Evolutionary conservation across 2,329 filamentous ascomycete genomes (phyloP), one percentile per base, ranked within the genome.

Genomic region (Aspergillus viridinutans): DNA sequence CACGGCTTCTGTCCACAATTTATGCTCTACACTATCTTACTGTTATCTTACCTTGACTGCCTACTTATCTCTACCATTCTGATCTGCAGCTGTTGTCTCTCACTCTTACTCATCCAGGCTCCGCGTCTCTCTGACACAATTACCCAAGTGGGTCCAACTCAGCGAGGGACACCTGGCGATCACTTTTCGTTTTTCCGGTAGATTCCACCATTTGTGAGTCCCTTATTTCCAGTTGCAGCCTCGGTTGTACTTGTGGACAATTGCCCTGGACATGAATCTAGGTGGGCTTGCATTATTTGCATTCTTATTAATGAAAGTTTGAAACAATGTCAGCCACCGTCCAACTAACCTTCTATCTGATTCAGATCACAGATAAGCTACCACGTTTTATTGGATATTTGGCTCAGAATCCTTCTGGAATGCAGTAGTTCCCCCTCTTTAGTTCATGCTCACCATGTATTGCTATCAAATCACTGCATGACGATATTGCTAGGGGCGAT

Each of bases 111-210:
- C 62, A 49, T 59, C 56, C 59, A 40, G 28, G 53, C 56, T 54
- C 57, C 52, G 56, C 51, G 58, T 56, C 57, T 45, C 60, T 60
- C 62, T 66, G 62, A 64, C 64, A 68, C 62, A 56, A 62, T 50
- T 56, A 61, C 51, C 55, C 49, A 50, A 59, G 67, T 68, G 67
- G 65, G 58, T 54, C 58, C 56, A 56, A 51, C 43, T 56, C 59
- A 60, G 52, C 29, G 55, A 59, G 56, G 54, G 55, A 58, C 53
- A 54, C 49, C 38, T 57, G 64, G 54, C 57, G 66, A 69, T 68
- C 66, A 21, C 43, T 47, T 25, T 47, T 47, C 25, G 21, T 3
- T 23, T 23, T 47, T 47, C 21, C 43, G 10, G 1, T 12, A 23
- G 20, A 21, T 21, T 21, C 10, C 9, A 45, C 10, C 32, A 25